Base-by-base conservation (phyloP, 108 stramenopile genomes). In the Hondaea fermentalgiana region DNA sequence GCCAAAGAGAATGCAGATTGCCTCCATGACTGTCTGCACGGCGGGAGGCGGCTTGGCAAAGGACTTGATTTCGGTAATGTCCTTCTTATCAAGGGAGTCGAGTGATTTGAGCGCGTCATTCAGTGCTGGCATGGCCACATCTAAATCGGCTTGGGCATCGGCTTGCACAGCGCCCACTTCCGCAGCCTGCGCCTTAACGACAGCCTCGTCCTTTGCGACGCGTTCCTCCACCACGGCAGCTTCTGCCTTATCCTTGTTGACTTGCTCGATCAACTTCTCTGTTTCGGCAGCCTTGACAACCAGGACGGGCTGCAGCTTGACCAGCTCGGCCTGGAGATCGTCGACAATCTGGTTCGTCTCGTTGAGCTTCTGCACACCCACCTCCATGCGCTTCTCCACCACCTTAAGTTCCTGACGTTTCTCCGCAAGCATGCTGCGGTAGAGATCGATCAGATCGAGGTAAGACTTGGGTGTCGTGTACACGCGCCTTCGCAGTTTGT, bases 381-480 rank as follows among this genome's bases (percentile, higher is more conserved):
- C 90, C 64, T 89, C 89, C 93, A 95, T 93, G 64, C 92, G 91
- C 47, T 92, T 87, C 42, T 83, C 72, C 88, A 93, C 91, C 45
- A 59, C 59, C 14, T 92, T 90, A 14, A 95, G 89, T 4, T 51
- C 58, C 4, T 53, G 89, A 71, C 93, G 94, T 64, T 91, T 87
- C 60, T 87, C 57, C 12, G 64, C 87, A 5, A 95, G 91, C 92
- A 91, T 90, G 19, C 25, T 55, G 45, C 83, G 91, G 90, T 94
- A 95, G 64, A 93, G 89, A 72, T 90, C 89, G 87, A 95, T 94
- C n/a, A 95, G 92, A 87, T 95, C 95, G 14, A 95, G 92, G 92
- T 94, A 95, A 0, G 76, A 87, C 93, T 95, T 95, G 59, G 95
- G 95, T 47, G 95, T 95, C 25, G 95, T 95, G 93, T 95, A 95